Percentiles rank a stretch among this genome's conserved stretches.
These are phyloP conservation scores for Schwanniomyces polymorphus DNA, from an alignment of 805 yeast species.

Conservation along the genomic window DNA sequence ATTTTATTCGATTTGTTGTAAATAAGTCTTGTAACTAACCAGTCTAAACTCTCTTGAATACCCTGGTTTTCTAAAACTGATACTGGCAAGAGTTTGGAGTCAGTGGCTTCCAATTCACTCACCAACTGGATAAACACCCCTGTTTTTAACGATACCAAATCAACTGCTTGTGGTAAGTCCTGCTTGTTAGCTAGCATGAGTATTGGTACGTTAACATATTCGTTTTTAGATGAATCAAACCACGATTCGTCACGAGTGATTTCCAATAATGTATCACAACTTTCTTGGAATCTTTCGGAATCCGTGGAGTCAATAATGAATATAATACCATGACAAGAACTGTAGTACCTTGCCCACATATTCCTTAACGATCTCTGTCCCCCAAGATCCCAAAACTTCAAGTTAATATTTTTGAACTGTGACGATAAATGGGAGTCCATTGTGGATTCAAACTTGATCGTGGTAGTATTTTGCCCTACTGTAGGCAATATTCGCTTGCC, in stretches of 20 bases:
- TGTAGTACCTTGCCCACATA: slow-evolving; percentile 86
- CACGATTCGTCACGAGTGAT: slow-evolving; percentile 48
- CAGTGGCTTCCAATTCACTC: slow-evolving; percentile 85
- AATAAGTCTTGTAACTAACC: slow-evolving; percentile 75
- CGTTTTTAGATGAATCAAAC: slow-evolving; percentile 18
- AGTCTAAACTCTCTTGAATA: slow-evolving; percentile 80
- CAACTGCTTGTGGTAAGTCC: slow-evolving; percentile 57
- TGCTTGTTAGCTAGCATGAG: slow-evolving; percentile 96
- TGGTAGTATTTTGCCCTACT: slow-evolving; percentile 83
- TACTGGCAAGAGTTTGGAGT: slow-evolving; percentile 84
- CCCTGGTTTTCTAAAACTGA: slow-evolving; percentile 86
- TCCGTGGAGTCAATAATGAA: slow-evolving; percentile 93
- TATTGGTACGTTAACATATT: slow-evolving; percentile 70
- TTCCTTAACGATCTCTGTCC: slow-evolving; percentile 86
- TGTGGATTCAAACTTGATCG: slow-evolving; percentile 39
- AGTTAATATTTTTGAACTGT: slow-evolving; percentile 42
- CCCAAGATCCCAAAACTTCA: slow-evolving; percentile 96
- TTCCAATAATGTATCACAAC: slow-evolving; percentile 62
- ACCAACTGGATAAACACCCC: slow-evolving; percentile 80
- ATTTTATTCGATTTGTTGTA: slow-evolving; percentile 63
- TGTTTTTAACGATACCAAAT: slow-evolving; percentile 63
- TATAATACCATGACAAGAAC: slow-evolving; percentile 85
- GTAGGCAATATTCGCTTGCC: slow-evolving; percentile 80
- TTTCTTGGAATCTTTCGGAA: slow-evolving; percentile 77
- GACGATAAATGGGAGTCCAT: slow-evolving; percentile 31